Base-by-base conservation (phyloP, 371 early-diverging fungal genomes). In the Mucor racemosus region DNA sequence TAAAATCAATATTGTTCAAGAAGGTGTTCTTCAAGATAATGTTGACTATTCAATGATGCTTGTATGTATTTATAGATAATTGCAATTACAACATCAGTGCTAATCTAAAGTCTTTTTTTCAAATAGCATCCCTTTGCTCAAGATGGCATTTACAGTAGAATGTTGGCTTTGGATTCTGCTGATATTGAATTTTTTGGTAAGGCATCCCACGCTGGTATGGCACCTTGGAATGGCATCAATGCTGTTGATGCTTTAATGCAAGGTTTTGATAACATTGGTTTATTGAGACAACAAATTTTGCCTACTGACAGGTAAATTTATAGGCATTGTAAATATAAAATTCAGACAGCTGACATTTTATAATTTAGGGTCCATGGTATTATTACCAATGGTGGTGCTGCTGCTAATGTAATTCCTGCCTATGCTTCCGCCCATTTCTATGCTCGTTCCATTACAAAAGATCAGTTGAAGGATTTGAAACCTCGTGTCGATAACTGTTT, bases 31-130 rank as follows among this genome's bases (percentile, higher is more conserved):
- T 64, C 72, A 89, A 17, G 78, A 76, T 26, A 68, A 66, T 11
- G 82, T 85, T 0, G 93, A 93, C 66, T 75, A 89, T 7, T 80
- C 87, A 54, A 80, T 94, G 86, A 94, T 95, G 94, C 74, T 91
- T 50, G 62, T 62, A 53, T 26, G 61, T 48, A 17, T 14, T 9
- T 36, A 34, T 17, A 10, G n/a, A 36, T 11, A 10, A 33, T 0
- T 46, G 14, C 10, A 35, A 14, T 15, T 35, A 31, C 5, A 19
- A 5, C 13, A 13, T 3, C 15, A 11, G 6, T 4, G 15, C 21
- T 17, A 36, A 61, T 55, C 9, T 50, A 10, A 61, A 21, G 34
- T 1, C n/a, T 21, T 15, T 50, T 26, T 26, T 26, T 26, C 26
- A 21, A 36, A 8, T 62, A 62, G 75, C 80, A 80, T 48, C 80